Evolutionary conservation across 129 eudicot genomes (phyloP).

Genomic region (Sambucus nigra): DNA sequence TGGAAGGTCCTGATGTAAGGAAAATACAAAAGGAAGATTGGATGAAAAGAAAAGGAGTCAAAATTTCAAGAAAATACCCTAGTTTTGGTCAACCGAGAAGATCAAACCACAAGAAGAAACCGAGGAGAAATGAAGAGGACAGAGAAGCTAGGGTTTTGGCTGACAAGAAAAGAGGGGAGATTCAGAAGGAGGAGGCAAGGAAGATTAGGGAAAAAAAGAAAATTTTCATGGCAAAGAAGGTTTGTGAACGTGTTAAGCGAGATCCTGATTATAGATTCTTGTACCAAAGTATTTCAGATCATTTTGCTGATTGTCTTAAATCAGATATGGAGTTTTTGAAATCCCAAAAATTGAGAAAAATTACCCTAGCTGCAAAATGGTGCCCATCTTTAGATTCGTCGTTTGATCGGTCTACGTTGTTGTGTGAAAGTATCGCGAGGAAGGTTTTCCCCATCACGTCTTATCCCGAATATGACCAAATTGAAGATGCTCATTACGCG

Average conservation of each 20-base stretch:
- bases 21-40: background rate
- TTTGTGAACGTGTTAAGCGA: too few relatives aligned
- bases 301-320: slow-evolving; percentile 4
- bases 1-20: background rate
- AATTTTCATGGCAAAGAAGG: slow-evolving; percentile 3
- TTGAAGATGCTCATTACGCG: slow-evolving; percentile 10
- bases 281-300: slow-evolving; percentile 7
- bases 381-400: too few relatives aligned
- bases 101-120: too few relatives aligned
- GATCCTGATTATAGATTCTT: slow-evolving; percentile 5
- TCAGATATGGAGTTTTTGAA: background rate
- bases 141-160: background rate
- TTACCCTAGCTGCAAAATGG: slow-evolving; percentile 6
- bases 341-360: background rate
- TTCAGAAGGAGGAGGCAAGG: background rate
- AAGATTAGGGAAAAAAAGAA: background rate
- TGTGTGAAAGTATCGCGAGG: slow-evolving; percentile 15
- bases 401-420: too few relatives aligned
- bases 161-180: background rate
- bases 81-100: too few relatives aligned
- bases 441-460: slow-evolving; percentile 2
- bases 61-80: background rate
- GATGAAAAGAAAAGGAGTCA: background rate
- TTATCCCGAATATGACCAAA: background rate
- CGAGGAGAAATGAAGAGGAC: background rate